phyloP scores from a whole-genome alignment of 805 yeast genomes.

The Candida vartiovaarae region DNA sequence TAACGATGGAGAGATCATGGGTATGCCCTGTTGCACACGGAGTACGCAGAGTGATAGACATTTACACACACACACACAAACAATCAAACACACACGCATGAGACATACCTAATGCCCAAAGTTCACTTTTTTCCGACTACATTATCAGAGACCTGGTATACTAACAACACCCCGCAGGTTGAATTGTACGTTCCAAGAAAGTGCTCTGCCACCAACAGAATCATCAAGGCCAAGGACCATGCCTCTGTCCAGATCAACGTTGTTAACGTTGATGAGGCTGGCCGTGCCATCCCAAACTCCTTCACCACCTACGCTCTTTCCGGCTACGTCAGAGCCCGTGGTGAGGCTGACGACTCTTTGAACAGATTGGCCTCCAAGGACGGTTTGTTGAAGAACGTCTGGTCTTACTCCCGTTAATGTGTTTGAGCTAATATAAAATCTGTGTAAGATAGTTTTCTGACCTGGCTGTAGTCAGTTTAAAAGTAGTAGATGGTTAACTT shows the following conservation, averaged over 20 bases:
- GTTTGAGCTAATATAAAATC: too few species aligned
- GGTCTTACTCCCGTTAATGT: conserved; percentile 85
- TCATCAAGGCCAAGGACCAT: conserved; percentile 99
- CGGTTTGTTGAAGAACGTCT: conserved; percentile 94
- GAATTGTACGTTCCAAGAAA: conserved; percentile 99
- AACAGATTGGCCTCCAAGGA: conserved; percentile 99
- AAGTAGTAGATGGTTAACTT: too few species aligned
- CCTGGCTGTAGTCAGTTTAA: too few species aligned
- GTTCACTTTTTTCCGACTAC: too few species aligned
- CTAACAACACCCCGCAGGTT: conserved; percentile 44
- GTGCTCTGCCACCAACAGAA: conserved; percentile 99
- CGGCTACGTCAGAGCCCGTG: conserved; percentile 97
- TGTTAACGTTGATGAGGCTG: conserved; percentile 96
- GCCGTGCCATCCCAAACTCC: conserved; percentile 87
- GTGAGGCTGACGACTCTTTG: conserved; percentile 98
- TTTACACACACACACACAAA: too few species aligned
- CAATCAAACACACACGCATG: too few species aligned
- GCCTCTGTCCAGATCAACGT: conserved; percentile 98
- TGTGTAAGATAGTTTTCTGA: too few species aligned
- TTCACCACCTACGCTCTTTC: conserved; percentile 93
- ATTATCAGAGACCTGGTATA: too few species aligned
- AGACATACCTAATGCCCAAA: too few species aligned
- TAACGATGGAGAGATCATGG: too few species aligned
- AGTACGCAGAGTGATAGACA: too few species aligned
- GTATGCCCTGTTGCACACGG: too few species aligned